Percentiles rank a stretch among this genome's conserved stretches.
Conservation (phyloP, 208 protist species). For the Acanthamoeba triangularis region DNA sequence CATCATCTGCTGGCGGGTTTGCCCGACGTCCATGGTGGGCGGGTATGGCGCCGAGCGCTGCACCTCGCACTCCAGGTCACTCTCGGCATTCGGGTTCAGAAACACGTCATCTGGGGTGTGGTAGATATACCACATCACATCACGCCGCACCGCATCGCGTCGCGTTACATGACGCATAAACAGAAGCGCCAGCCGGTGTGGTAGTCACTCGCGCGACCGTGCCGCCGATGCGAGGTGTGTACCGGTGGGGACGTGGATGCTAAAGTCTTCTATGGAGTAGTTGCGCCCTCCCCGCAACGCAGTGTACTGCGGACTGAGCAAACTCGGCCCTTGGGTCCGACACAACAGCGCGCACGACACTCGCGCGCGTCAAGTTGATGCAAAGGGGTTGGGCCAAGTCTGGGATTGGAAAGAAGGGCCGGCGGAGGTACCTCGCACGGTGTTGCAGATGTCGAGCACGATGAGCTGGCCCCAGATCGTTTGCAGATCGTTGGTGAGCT, state of each 20-base stretch:
- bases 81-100: neutral
- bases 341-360: neutral
- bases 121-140: neutral
- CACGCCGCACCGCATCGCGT: neutral
- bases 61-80: neutral
- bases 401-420: neutral
- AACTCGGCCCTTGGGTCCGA: neutral
- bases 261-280: neutral
- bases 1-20: neutral
- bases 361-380: neutral
- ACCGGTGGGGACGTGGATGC: neutral
- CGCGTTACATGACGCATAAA: no score
- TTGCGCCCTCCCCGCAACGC: neutral
- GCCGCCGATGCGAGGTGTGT: neutral
- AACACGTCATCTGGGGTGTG: neutral
- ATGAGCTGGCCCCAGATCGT: conserved; percentile 46
- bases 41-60: neutral
- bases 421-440: neutral
- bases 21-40: neutral
- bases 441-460: conserved; percentile 28
- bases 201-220: neutral
- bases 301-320: neutral
- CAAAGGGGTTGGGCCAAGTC: no score
- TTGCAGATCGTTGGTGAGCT: conserved; percentile 19
- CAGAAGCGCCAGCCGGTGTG: neutral